A percentile compares a stretch with the other conserved stretches of the same genome.
These are phyloP conservation scores for Fagus sylvatica DNA, from an alignment of 306 rosid species.

Conservation along the genomic window DNA sequence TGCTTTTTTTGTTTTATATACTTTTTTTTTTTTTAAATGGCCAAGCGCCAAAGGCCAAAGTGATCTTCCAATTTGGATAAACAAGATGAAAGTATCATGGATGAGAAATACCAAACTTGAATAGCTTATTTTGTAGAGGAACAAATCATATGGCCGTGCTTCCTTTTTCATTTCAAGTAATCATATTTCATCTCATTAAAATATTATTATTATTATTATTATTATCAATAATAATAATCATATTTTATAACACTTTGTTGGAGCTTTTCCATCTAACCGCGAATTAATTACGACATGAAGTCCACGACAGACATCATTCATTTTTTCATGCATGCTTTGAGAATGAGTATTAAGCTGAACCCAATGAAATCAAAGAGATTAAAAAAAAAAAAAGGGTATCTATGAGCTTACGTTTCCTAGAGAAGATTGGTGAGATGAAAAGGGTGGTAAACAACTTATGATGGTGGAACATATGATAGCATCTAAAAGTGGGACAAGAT, in stretches of 20 bases:
- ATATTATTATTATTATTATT: too few relatives aligned
- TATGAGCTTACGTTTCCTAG: neutral
- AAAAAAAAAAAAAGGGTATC: neutral
- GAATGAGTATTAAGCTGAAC: too few relatives aligned
- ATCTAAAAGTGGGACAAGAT: neutral
- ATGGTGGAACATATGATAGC: neutral
- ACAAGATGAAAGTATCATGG: neutral
- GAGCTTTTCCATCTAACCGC: neutral
- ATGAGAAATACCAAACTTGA: neutral
- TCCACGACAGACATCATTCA: neutral
- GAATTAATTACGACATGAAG: neutral
- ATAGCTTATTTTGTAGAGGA: neutral
- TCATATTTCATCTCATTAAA: neutral
- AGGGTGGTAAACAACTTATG: neutral
- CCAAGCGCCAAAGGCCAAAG: neutral
- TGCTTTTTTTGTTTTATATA: neutral
- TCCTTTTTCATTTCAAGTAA: neutral
- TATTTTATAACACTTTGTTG: neutral
- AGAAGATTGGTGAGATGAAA: neutral
- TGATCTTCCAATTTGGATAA: neutral
- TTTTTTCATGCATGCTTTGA: neutral
- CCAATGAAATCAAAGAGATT: too few relatives aligned
- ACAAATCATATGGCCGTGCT: neutral
- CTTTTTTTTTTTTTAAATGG: neutral
- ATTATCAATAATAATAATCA: too few relatives aligned